phyloP scores from a whole-genome alignment of 2,329 filamentous ascomycete species.

The Teratosphaeria nubilosa region DNA sequence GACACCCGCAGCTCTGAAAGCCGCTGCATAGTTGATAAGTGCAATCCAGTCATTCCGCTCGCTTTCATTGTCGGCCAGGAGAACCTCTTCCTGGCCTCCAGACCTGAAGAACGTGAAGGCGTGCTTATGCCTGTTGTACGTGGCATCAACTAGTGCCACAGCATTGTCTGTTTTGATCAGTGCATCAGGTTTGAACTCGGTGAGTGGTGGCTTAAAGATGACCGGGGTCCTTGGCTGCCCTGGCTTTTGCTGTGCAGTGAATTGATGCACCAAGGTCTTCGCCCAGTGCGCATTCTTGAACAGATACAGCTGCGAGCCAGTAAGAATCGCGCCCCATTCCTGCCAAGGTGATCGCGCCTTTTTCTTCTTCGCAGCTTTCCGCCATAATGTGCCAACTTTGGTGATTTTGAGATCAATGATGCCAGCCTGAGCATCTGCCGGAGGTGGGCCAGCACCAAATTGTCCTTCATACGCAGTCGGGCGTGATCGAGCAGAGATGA shows the following conservation, averaged over 20 bases:
- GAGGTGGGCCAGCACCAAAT: conserved; percentile 25
- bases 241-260: conserved; percentile 69
- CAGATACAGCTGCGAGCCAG: conserved; percentile 93
- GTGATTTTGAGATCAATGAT: conserved; percentile 97
- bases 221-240: conserved; percentile 67
- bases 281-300: conserved; percentile 91
- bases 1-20: conserved; percentile 84
- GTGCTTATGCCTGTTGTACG: conserved; percentile 91
- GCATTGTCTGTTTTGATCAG: conserved; percentile 90
- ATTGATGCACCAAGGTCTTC: conserved; percentile 80
- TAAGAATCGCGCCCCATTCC: conserved; percentile 95
- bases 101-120: conserved; percentile 86
- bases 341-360: conserved; percentile 95
- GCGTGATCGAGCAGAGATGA: conserved; percentile 83
- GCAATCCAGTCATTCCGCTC: conserved; percentile 97
- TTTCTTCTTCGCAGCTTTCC: conserved; percentile 90
- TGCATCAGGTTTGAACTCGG: conserved; percentile 87
- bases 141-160: conserved; percentile 74
- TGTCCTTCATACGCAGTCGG: conserved; percentile 93
- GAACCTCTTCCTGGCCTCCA: conserved; percentile 76
- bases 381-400: conserved; percentile 89
- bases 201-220: conserved; percentile 80
- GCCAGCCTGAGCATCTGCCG: conserved; percentile 78
- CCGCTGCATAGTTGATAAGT: conserved; percentile 91
- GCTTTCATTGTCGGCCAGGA: conserved; percentile 78